Evolutionary conservation across 495 filamentous ascomycete species (phyloP), one percentile per base, ranked within the genome.

Genomic region (Symbiotaphrina buchneri): DNA sequence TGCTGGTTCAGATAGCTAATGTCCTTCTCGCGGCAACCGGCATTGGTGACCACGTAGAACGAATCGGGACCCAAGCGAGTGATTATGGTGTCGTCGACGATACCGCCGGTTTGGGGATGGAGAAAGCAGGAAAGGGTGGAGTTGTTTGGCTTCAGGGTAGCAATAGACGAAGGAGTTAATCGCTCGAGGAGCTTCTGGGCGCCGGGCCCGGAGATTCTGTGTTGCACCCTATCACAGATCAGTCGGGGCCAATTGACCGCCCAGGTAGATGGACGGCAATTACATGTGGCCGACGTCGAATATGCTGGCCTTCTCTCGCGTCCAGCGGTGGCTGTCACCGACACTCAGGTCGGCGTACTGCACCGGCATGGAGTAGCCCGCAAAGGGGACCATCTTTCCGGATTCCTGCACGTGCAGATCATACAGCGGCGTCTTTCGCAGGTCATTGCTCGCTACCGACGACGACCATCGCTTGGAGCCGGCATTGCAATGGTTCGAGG

Each of bases 321-420:
- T 93, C 68, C 80, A 92, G 36, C 67, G 55, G 54, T 97, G 87
- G 39, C 77, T 85, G 29, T 76, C 70, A 30, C 61, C 60, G 39
- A 92, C 67, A 44, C 67, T 65, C 36, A 79, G 58, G 38, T 71
- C 70, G 16, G 58, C 45, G 53, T 95, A 97, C 40, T 83, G 73
- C 17, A 97, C 66, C 11, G 87, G 90, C 87, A 97, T 95, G 32
- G 62, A 59, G 55, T 71, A 95, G 38, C 83, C 84, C 33, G 75
- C 85, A 47, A 93, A 97, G n/a, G 79, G 79, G 33, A 95, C 84
- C 72, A 97, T 91, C 53, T 90, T 93, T 25, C 63, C 87, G 40
- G 80, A 81, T 46, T 78, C 53, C 20, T 55, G 52, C 31, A 81
- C 39, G 48, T 97, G 85, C 16, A 95, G 56, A 42, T 84, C 71